phyloP scores from a whole-genome alignment of 225 moss, liverwort and hornwort species.

The Polytrichum commune region DNA sequence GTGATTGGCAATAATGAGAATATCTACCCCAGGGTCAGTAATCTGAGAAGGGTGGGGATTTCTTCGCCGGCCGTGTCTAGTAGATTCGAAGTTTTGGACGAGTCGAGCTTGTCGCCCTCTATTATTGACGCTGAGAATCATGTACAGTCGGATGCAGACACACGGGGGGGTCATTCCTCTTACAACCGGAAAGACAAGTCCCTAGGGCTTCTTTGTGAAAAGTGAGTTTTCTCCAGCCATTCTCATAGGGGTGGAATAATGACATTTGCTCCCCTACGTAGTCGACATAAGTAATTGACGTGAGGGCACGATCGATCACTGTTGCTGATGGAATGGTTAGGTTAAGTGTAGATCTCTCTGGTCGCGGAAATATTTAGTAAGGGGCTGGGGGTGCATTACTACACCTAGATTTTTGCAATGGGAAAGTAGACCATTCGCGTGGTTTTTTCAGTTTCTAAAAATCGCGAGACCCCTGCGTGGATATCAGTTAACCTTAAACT shows the following conservation, averaged over 20 bases:
- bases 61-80: constrained; percentile 17
- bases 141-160: constrained; percentile 57
- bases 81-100: constrained; percentile 40
- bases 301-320: no score
- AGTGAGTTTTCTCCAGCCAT: constrained; percentile 47
- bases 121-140: constrained; percentile 43
- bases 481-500: no score
- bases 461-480: no score
- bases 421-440: no score
- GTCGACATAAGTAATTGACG: no score
- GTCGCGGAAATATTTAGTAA: no score
- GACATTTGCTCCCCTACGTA: background rate
- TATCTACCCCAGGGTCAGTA: constrained; percentile 36
- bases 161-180: constrained; percentile 62
- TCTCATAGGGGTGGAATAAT: background rate
- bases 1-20: constrained; percentile 37
- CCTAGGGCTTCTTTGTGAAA: constrained; percentile 93
- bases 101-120: constrained; percentile 55
- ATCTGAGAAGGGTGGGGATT: constrained; percentile 19
- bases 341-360: no score
- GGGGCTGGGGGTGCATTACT: no score
- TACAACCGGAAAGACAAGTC: constrained; percentile 99
- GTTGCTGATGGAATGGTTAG: no score
- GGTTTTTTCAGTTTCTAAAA: no score
- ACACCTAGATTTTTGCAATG: no score